phyloP scores from a whole-genome alignment of 2,329 filamentous ascomycete genomes.

The Aureobasidium sp. region DNA sequence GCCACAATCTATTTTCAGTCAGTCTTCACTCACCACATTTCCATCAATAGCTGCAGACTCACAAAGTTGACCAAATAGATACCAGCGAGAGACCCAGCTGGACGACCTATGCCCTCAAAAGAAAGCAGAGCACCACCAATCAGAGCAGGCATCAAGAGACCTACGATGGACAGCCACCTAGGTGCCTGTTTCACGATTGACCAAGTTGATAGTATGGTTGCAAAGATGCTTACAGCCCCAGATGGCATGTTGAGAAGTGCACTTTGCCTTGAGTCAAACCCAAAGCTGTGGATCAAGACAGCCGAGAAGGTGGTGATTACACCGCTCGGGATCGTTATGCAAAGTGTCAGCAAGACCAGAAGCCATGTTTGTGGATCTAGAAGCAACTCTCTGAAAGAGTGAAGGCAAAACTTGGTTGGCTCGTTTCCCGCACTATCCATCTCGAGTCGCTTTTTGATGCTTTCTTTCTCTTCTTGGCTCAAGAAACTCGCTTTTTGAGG shows the following conservation, averaged over 20 bases:
- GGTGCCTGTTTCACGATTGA: slow-evolving; percentile 43
- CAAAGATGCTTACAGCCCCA: slow-evolving; percentile 47
- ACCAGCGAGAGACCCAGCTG: slow-evolving; percentile 23
- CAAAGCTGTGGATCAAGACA: slow-evolving; percentile 45
- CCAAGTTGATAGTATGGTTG: slow-evolving; percentile 42
- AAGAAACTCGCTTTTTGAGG: background rate
- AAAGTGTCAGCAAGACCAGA: slow-evolving; percentile 20
- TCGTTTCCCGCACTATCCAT: background rate
- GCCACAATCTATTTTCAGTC: background rate
- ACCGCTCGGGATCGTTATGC: slow-evolving; percentile 46
- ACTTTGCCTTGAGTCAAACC: slow-evolving; percentile 39
- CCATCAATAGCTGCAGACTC: background rate
- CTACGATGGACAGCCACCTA: slow-evolving; percentile 46
- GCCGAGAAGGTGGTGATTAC: slow-evolving; percentile 51
- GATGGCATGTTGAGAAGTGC: slow-evolving; percentile 52
- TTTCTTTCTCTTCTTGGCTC: background rate
- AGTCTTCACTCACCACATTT: background rate
- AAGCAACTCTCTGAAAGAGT: slow-evolving; percentile 45
- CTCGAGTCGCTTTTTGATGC: background rate
- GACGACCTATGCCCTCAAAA: slow-evolving; percentile 27
- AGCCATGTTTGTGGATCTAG: slow-evolving; percentile 51
- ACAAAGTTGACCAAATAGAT: slow-evolving; percentile 28
- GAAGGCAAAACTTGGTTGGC: background rate
- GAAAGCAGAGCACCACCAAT: slow-evolving; percentile 49
- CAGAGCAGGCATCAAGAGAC: slow-evolving; percentile 41